phyloP scores from a whole-genome alignment of 495 filamentous ascomycete genomes.

The Rusavskia elegans region DNA sequence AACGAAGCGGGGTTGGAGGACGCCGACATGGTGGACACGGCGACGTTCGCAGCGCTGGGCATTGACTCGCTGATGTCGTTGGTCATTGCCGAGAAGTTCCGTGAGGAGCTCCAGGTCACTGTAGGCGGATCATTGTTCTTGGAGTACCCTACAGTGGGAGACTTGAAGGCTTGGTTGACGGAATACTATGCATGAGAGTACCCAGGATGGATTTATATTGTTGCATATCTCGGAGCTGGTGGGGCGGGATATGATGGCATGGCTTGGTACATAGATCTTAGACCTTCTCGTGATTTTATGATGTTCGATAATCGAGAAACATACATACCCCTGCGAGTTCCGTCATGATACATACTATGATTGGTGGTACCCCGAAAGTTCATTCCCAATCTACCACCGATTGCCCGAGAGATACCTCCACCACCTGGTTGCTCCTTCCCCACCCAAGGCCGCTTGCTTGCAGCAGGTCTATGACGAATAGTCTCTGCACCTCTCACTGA shows the following conservation, averaged over 20 bases:
- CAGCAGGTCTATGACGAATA: background rate
- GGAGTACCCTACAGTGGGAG: constrained; percentile 16
- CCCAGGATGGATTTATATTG: constrained; percentile 11
- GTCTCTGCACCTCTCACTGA: background rate
- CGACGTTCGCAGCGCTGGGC: constrained; percentile 31
- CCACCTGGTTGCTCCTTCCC: background rate
- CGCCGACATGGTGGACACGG: constrained; percentile 37
- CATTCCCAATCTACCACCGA: too few species aligned
- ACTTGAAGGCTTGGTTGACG: constrained; percentile 10
- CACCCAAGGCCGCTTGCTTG: background rate
- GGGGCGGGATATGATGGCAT: constrained; percentile 15
- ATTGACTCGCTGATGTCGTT: constrained; percentile 39
- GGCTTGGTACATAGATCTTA: constrained; percentile 15
- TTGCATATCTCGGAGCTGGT: constrained; percentile 2
- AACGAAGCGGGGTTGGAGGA: constrained; percentile 49
- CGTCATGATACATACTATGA: too few species aligned
- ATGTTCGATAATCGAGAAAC: too few species aligned
- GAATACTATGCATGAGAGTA: constrained; percentile 6
- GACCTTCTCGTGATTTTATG: background rate
- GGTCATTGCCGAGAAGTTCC: constrained; percentile 31
- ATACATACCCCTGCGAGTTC: too few species aligned
- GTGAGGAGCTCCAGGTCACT: constrained; percentile 30
- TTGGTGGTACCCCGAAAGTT: too few species aligned
- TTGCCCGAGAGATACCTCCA: background rate
- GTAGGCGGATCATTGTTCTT: constrained; percentile 7